A percentile compares a stretch with the other conserved stretches of the same genome.
phyloP scores from a whole-genome alignment of 2,329 filamentous ascomycete species.

The Colletotrichum navitas region DNA sequence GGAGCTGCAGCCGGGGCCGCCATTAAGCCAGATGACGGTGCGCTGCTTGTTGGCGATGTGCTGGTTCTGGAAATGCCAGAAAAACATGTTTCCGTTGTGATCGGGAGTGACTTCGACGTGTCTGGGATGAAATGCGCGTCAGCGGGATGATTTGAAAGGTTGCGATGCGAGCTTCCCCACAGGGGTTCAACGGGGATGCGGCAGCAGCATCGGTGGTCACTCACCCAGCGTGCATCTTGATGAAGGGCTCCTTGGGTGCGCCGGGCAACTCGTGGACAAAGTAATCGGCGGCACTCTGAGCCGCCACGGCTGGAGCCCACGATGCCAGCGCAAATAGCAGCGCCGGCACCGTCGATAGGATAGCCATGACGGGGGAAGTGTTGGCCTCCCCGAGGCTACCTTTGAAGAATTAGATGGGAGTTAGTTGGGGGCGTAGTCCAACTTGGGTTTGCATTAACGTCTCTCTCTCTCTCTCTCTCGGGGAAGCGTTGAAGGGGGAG shows the following conservation, averaged over 20 bases:
- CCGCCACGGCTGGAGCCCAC: conserved; percentile 53
- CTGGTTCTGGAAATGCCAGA: conserved; percentile 97
- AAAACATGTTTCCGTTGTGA: conserved; percentile 94
- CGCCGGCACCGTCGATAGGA: conserved; percentile 44
- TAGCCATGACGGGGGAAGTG: conserved; percentile 41
- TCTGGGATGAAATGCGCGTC: conserved; percentile 60
- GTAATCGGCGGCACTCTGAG: conserved; percentile 76
- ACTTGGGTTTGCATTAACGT: conserved; percentile 26
- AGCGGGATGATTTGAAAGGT: conserved; percentile 39
- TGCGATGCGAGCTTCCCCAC: not conserved
- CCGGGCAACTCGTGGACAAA: conserved; percentile 89
- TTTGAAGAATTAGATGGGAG: conserved; percentile 23
- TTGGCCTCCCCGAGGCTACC: conserved; percentile 41
- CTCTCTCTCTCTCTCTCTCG: not conserved
- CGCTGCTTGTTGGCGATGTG: conserved; percentile 93
- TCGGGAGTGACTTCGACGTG: conserved; percentile 91
- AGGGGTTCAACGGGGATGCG: not conserved
- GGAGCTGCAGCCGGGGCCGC: conserved; percentile 95
- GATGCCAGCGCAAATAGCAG: conserved; percentile 56
- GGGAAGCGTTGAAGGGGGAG: not conserved
- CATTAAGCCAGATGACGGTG: conserved; percentile 97
- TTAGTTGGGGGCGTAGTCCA: conserved; percentile 20
- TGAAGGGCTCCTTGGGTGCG: conserved; percentile 76
- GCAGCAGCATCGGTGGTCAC: conserved; percentile 49
- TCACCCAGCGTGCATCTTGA: conserved; percentile 99